Conservation (phyloP, 2,329 filamentous ascomycete species). For the Curvularia sp. region DNA sequence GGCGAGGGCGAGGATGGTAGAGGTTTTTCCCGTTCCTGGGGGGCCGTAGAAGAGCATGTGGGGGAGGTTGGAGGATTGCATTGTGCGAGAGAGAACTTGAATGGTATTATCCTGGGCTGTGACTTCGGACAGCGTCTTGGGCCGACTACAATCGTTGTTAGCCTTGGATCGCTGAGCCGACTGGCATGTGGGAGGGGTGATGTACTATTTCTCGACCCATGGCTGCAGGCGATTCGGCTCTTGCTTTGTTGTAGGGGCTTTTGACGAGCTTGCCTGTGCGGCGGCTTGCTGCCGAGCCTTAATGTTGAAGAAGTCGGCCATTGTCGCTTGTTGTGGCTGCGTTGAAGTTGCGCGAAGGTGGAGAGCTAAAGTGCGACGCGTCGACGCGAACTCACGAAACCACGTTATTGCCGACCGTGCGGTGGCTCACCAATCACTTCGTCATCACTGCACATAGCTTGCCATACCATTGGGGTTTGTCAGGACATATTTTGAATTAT, state of each 20-base stretch:
- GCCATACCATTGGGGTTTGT: background rate
- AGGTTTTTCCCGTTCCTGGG: slow-evolving; percentile 96
- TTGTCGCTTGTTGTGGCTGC: slow-evolving; percentile 48
- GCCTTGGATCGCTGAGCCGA: slow-evolving; percentile 5
- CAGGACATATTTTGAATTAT: slow-evolving; percentile 13
- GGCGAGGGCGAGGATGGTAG: slow-evolving; percentile 93
- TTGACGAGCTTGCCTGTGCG: slow-evolving; percentile 73
- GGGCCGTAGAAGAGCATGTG: slow-evolving; percentile 99
- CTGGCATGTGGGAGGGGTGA: background rate
- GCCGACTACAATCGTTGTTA: slow-evolving; percentile 67
- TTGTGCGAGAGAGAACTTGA: slow-evolving; percentile 85
- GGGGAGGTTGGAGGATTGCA: slow-evolving; percentile 96
- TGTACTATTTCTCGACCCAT: slow-evolving; percentile 99
- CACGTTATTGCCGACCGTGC: slow-evolving; percentile 36
- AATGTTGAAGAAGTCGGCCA: slow-evolving; percentile 95
- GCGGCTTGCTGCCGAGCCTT: slow-evolving; percentile 81
- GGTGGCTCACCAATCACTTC: slow-evolving; percentile 22
- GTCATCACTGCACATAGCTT: slow-evolving; percentile 4
- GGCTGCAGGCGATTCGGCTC: slow-evolving; percentile 76
- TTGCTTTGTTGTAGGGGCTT: slow-evolving; percentile 67
- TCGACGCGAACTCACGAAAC: slow-evolving; percentile 40
- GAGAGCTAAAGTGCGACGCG: slow-evolving; percentile 43
- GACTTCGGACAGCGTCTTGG: slow-evolving; percentile 92
- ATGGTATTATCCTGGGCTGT: slow-evolving; percentile 97
- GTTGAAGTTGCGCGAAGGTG: slow-evolving; percentile 17